Percentiles rank a stretch among this genome's conserved stretches.
phyloP scores from a whole-genome alignment of 2,329 filamentous ascomycete genomes.

The Microdochium bolleyi region DNA sequence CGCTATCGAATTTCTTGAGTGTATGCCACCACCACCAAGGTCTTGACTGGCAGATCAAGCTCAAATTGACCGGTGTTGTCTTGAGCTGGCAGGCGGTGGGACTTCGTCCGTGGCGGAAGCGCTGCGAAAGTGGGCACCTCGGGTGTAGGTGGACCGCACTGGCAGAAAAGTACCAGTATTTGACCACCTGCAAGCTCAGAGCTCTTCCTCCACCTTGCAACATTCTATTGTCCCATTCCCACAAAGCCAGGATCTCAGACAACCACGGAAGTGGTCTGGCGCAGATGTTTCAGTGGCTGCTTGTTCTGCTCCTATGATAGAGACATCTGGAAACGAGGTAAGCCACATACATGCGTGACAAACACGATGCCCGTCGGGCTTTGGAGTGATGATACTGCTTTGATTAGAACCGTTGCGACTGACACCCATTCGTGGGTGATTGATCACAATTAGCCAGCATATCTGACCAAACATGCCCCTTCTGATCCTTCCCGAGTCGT shows the following conservation, averaged over 20 bases:
- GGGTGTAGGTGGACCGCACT: neutral
- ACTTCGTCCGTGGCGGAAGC: neutral
- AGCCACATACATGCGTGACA: too few species aligned
- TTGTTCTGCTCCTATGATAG: too few species aligned
- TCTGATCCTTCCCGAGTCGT: neutral
- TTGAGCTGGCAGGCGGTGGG: conserved; percentile 14
- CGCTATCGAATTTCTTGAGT: neutral
- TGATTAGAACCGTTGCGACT: conserved; percentile 53
- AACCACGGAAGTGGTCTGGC: too few species aligned
- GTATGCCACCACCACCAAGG: neutral
- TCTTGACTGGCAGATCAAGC: neutral
- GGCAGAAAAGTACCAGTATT: neutral
- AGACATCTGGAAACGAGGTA: too few species aligned
- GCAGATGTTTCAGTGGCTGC: too few species aligned
- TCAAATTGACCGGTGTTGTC: conserved; percentile 1
- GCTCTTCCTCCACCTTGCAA: too few species aligned
- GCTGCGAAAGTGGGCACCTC: neutral
- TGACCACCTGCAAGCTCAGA: too few species aligned
- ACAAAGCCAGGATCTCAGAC: too few species aligned
- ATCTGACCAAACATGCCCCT: conserved; percentile 26
- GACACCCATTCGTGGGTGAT: conserved; percentile 37
- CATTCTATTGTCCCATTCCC: too few species aligned
- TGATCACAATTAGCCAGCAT: conserved; percentile 45
- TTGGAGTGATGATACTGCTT: conserved; percentile 39
- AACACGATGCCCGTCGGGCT: neutral